Conservation (phyloP, 257 asterid genomes). For the Cruciata laevipes region DNA sequence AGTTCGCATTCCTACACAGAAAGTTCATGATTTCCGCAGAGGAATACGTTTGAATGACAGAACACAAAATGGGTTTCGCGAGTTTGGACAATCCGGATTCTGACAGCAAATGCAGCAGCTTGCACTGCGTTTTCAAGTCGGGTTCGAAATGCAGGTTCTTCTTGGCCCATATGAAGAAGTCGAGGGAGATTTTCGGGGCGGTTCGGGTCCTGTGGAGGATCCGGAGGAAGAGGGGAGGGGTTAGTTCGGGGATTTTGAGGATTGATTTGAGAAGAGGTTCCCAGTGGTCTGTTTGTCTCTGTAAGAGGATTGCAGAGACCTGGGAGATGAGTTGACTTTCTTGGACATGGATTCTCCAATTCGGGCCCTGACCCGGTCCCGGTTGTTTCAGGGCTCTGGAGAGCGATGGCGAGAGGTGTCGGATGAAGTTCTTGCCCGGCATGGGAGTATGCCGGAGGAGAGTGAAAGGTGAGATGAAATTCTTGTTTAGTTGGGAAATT, state of each 20-base stretch:
- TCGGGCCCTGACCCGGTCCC: constrained; percentile 19
- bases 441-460: constrained; percentile 19
- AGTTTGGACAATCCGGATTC: constrained; percentile 40
- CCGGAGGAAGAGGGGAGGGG: constrained; percentile 51
- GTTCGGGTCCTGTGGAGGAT: constrained; percentile 43
- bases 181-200: constrained; percentile 45
- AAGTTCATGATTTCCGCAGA: constrained; percentile 41
- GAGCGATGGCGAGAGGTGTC: constrained; percentile 21
- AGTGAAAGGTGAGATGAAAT: too few relatives aligned
- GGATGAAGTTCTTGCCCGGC: constrained; percentile 9
- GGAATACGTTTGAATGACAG: constrained; percentile 40
- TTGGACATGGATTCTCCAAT: constrained; percentile 53
- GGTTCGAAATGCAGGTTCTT: constrained; percentile 50
- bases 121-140: constrained; percentile 44
- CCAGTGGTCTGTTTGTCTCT: constrained; percentile 63
- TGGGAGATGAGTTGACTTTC: constrained; percentile 52
- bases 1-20: constrained; percentile 30
- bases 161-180: constrained; percentile 64
- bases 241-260: constrained; percentile 23
- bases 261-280: constrained; percentile 46
- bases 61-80: constrained; percentile 48
- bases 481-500: too few relatives aligned
- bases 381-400: constrained; percentile 13
- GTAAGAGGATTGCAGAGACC: constrained; percentile 54
- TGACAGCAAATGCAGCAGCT: constrained; percentile 36